A percentile compares a stretch with the other conserved stretches of the same genome.
phyloP scores from a whole-genome alignment of 2,329 filamentous ascomycete genomes.

The Colletotrichum zoysiae region DNA sequence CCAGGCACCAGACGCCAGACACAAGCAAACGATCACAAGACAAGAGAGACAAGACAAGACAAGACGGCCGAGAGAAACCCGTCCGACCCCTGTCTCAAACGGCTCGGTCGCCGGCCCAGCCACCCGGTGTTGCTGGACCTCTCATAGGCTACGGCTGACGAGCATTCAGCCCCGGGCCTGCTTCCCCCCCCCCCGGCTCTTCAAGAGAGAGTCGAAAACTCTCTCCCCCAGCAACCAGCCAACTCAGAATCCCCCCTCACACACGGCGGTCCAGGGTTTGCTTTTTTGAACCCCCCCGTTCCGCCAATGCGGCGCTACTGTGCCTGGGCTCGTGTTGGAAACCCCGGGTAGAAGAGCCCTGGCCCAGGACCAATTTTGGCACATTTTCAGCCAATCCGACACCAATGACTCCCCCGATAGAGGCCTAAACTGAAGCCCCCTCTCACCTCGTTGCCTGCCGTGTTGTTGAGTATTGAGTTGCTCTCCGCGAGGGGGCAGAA shows the following conservation, averaged over 20 bases:
- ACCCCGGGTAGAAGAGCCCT: constrained; percentile 17
- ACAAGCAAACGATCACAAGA: neutral
- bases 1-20: neutral
- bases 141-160: constrained; percentile 29
- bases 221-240: neutral
- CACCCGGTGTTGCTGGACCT: constrained; percentile 10
- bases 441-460: neutral
- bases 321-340: constrained; percentile 38
- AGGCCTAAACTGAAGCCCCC: constrained; percentile 11
- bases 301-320: constrained; percentile 40
- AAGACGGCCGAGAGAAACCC: constrained; percentile 3
- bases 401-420: constrained; percentile 18
- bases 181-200: neutral
- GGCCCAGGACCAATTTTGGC: constrained; percentile 32
- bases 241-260: neutral
- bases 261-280: constrained; percentile 26
- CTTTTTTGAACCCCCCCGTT: constrained; percentile 18
- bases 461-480: neutral
- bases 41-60: neutral
- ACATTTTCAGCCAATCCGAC: constrained; percentile 5
- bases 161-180: neutral
- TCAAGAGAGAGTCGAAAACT: neutral
- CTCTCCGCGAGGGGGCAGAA: neutral
- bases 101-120: constrained; percentile 22
- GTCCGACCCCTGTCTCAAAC: constrained; percentile 27